Evolutionary conservation across 2,329 filamentous ascomycete genomes (phyloP), one percentile per base, ranked within the genome.

Genomic region (Diaporthe destruens): DNA sequence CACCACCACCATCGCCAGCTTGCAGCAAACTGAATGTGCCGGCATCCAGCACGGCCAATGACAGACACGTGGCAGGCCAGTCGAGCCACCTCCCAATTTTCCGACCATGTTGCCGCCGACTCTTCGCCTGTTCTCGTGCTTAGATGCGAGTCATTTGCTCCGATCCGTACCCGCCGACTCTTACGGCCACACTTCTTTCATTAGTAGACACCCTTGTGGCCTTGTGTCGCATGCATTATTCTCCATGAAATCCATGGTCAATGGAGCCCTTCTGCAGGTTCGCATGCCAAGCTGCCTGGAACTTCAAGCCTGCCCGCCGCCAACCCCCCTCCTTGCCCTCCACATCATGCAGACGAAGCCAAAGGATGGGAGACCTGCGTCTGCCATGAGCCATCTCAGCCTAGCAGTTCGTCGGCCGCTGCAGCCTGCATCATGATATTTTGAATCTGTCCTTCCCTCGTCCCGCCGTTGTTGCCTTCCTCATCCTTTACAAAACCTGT

Each of bases 111-210:
- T 66, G 44, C 61, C 47, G 36, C 25, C 47, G 68, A 70, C 32
- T 32, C 23, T 51, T 47, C 23, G 44, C 44, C 42, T 42, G 68
- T 44, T 59, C 67, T 70, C 47, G 55, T 59, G 47, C 55, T 23
- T 29, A 61, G 68, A 70, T 70, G 68, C 68, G 68, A 70, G 68
- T 70, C 68, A 70, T 70, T 70, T 36, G 57, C 44, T 6, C 61
- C 61, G 61, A 66, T 66, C 61, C 51, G 47, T 53, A 39, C 36
- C 44, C 61, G n/a, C 44, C 55, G 12, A 51, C 67, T 25, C 53
- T 57, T 69, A 55, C 42, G 44, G 55, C 54, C 67, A 70, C 44
- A 29, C 44, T 70, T 61, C 39, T 16, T 70, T 54, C 61, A 66
- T 66, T 66, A 53, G 32, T 66, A 53, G 32, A 66, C 20, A 53